Conservation (phyloP, 2,329 filamentous ascomycete species). For the Arachnomyces sp. region DNA sequence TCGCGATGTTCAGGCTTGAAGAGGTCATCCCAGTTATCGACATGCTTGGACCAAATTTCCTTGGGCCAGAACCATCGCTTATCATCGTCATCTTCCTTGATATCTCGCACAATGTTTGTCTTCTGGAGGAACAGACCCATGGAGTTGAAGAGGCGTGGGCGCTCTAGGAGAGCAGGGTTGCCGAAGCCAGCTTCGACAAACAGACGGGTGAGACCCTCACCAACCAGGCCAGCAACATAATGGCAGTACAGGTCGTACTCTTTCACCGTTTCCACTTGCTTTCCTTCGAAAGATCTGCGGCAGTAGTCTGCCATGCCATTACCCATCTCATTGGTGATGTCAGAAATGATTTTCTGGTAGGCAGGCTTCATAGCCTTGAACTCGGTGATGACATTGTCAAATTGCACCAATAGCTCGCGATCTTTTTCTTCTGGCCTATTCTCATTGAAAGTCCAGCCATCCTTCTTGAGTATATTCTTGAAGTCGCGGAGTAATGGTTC, state of each 20-base stretch:
- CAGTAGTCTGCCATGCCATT: slow-evolving; percentile 98
- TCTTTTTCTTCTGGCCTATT: slow-evolving; percentile 93
- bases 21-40: slow-evolving; percentile 79
- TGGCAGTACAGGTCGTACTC: slow-evolving; percentile 98
- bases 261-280: slow-evolving; percentile 71
- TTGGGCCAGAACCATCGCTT: slow-evolving; percentile 87
- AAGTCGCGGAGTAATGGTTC: slow-evolving; percentile 80
- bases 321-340: slow-evolving; percentile 90
- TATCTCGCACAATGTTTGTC: slow-evolving; percentile 96
- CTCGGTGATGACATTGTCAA: slow-evolving; percentile 77
- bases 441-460: slow-evolving; percentile 83
- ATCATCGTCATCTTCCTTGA: slow-evolving; percentile 82
- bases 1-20: slow-evolving; percentile 73
- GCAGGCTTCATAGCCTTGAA: slow-evolving; percentile 78
- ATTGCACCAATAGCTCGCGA: slow-evolving; percentile 81
- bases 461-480: slow-evolving; percentile 64
- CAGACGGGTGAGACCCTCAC: slow-evolving; percentile 80
- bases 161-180: slow-evolving; percentile 72
- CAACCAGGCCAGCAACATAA: slow-evolving; percentile 97
- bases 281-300: slow-evolving; percentile 64
- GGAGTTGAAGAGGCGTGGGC: slow-evolving; percentile 75
- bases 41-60: slow-evolving; percentile 95
- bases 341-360: slow-evolving; percentile 80
- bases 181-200: slow-evolving; percentile 83
- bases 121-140: slow-evolving; percentile 98